These are phyloP conservation scores for Eucalyptus regnans DNA, from an alignment of 345 rosid species.

Conservation along the genomic window DNA sequence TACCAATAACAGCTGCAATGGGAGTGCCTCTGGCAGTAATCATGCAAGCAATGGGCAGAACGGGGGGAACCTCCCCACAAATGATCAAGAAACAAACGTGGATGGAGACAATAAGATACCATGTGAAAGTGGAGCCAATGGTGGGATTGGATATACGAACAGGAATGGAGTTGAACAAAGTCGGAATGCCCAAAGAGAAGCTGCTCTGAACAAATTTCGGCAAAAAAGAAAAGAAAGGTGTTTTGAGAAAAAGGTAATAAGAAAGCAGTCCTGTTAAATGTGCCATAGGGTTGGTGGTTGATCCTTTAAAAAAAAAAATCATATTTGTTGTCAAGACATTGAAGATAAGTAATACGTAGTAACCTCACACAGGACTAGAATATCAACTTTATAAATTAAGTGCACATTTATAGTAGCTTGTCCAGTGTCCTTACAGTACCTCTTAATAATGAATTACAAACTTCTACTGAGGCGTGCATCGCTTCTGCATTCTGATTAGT, in stretches of 20 bases:
- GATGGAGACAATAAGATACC: slow-evolving; percentile 10
- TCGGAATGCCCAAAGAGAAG: slow-evolving; percentile 30
- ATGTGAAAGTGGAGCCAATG: slow-evolving; percentile 1
- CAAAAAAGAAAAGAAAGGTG: slow-evolving; percentile 55
- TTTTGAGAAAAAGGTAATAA: slow-evolving; percentile 42
- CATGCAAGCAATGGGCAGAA: slow-evolving; percentile 34
- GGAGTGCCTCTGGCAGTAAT: slow-evolving; percentile 33
- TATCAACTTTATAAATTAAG: not conserved
- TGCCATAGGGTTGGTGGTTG: not conserved
- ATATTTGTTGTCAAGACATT: not conserved
- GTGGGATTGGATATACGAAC: slow-evolving; percentile 4
- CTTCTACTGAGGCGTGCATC: not conserved
- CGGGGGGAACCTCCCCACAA: slow-evolving; percentile 12
- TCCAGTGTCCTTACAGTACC: not conserved
- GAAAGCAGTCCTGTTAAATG: not conserved
- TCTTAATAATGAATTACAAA: not conserved
- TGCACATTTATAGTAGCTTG: not conserved
- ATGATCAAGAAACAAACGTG: slow-evolving; percentile 7
- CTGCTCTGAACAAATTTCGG: slow-evolving; percentile 46
- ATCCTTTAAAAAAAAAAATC: not conserved
- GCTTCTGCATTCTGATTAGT: not conserved
- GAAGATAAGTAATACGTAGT: not conserved
- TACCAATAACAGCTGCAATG: slow-evolving; percentile 16
- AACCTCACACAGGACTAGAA: not conserved
- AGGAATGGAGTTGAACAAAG: slow-evolving; percentile 4